Conservation (phyloP, 1,139 yeast species). For the Cylindricascospora bacillispora region DNA sequence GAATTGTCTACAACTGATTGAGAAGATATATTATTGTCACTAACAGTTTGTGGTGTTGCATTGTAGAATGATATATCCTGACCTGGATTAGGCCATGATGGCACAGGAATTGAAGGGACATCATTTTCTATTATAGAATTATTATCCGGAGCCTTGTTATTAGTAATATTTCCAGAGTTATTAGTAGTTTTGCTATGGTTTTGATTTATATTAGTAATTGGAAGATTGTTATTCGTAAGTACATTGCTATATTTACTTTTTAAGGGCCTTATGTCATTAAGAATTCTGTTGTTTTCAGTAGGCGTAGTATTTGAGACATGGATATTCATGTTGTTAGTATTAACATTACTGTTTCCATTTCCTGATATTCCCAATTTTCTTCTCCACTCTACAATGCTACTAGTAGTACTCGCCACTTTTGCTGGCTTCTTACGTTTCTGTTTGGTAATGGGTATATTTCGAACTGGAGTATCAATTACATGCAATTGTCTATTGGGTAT, state of each 20-base stretch:
- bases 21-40: not conserved
- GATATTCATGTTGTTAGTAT: too few species aligned
- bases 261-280: too few species aligned
- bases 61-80: not conserved
- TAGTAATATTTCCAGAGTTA: not conserved
- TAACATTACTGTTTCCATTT: not conserved
- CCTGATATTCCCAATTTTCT: slow-evolving; percentile 20
- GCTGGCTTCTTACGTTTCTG: slow-evolving; percentile 21
- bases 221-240: not conserved
- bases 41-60: not conserved
- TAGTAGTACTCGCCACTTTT: slow-evolving; percentile 21
- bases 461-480: slow-evolving; percentile 17
- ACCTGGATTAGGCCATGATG: too few species aligned
- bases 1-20: not conserved
- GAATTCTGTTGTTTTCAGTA: not conserved
- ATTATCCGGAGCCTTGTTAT: too few species aligned
- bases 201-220: not conserved
- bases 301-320: slow-evolving; percentile 2
- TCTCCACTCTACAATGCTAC: slow-evolving; percentile 27
- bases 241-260: not conserved
- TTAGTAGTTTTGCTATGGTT: too few species aligned
- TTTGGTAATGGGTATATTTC: slow-evolving; percentile 19
- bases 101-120: not conserved
- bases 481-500: slow-evolving; percentile 13
- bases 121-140: not conserved